Evolutionary conservation across 2,329 filamentous ascomycete genomes (phyloP).

Genomic region (Claviceps paspali): DNA sequence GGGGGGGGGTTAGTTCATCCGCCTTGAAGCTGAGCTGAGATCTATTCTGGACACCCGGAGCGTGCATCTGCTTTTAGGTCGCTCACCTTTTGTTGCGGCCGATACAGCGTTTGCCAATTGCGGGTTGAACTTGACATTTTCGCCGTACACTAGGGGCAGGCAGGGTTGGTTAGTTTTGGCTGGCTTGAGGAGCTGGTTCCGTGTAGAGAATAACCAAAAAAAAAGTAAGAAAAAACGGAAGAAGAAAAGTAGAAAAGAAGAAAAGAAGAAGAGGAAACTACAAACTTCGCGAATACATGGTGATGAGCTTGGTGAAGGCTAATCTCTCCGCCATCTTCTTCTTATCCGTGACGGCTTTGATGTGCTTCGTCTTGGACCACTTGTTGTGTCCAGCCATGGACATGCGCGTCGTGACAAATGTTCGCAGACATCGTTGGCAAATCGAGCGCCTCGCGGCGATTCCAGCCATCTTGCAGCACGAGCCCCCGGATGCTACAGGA

Average conservation of each 20-base stretch:
- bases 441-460: neutral
- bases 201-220: too few species aligned
- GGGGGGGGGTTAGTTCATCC: constrained; percentile 13
- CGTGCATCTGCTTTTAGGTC: neutral
- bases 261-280: too few species aligned
- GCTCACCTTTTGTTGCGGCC: constrained; percentile 60
- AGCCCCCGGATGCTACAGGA: neutral
- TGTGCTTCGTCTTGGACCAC: constrained; percentile 93
- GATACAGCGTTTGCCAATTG: constrained; percentile 58
- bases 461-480: neutral
- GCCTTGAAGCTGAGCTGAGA: too few species aligned
- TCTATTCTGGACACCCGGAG: too few species aligned
- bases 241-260: too few species aligned
- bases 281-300: constrained; percentile 58
- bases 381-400: constrained; percentile 63
- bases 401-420: constrained; percentile 29
- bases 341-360: constrained; percentile 75
- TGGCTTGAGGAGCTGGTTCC: too few species aligned
- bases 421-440: constrained; percentile 23
- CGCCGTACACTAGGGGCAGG: constrained; percentile 56
- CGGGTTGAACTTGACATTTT: constrained; percentile 59
- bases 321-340: constrained; percentile 61
- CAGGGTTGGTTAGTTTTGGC: constrained; percentile 4
- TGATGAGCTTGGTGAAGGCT: constrained; percentile 55
- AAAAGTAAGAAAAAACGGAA: too few species aligned